A percentile compares a stretch with the other conserved stretches of the same genome.
Conservation (phyloP, 257 asterid genomes). For the Penstemon eatonii region DNA sequence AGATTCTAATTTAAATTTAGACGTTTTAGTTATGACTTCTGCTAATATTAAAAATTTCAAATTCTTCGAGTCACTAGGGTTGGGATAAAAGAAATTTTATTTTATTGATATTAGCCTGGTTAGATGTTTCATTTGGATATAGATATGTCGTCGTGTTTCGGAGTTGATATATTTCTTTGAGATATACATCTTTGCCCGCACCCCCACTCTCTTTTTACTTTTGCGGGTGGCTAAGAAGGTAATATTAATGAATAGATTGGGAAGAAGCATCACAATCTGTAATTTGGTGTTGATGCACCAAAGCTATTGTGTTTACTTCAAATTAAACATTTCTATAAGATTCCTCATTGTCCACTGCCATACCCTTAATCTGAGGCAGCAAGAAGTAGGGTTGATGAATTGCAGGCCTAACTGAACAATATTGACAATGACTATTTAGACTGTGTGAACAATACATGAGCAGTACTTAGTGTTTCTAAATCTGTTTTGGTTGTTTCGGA, state of each 20-base stretch:
- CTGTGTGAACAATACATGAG: background rate
- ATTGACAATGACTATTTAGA: background rate
- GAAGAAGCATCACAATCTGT: constrained; percentile 15
- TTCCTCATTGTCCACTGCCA: background rate
- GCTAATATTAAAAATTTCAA: background rate
- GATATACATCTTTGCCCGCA: background rate
- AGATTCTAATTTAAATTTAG: constrained; percentile 17
- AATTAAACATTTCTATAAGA: constrained; percentile 7
- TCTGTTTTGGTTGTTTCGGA: background rate
- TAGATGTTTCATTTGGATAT: constrained; percentile 16
- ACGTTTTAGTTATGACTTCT: constrained; percentile 1
- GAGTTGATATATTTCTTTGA: background rate
- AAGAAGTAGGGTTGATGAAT: background rate
- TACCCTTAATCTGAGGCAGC: background rate
- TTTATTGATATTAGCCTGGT: constrained; percentile 8
- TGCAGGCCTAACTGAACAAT: background rate
- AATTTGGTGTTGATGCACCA: constrained; percentile 19
- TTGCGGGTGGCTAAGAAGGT: background rate
- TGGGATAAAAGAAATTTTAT: background rate
- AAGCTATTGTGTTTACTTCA: constrained; percentile 11
- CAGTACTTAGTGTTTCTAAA: background rate
- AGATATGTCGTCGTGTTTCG: constrained; percentile 1
- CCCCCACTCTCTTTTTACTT: background rate
- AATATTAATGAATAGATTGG: background rate
- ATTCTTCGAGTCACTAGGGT: constrained; percentile 5